phyloP scores from a whole-genome alignment of 179 eudicot species.

The Spinacia oleracea region DNA sequence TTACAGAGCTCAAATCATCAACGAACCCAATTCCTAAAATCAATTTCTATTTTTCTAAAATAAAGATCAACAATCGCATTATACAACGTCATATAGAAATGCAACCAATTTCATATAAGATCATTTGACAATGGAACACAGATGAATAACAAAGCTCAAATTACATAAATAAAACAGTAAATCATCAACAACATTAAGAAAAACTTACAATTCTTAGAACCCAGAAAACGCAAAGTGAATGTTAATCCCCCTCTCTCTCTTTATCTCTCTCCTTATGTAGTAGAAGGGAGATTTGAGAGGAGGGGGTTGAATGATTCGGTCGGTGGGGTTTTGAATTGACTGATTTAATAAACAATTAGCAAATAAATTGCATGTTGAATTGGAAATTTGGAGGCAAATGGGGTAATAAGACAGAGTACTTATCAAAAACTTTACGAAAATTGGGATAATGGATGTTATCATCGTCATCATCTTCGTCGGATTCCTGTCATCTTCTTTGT shows the following conservation, averaged over 20 bases:
- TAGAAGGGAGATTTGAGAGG: neutral
- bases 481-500: constrained; percentile 1
- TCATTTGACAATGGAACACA: neutral
- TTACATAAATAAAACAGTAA: neutral
- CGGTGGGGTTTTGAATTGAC: constrained; percentile 6
- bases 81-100: no score
- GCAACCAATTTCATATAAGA: neutral
- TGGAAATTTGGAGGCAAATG: neutral
- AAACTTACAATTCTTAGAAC: constrained; percentile 14
- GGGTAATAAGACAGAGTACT: constrained; percentile 26
- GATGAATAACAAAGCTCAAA: neutral
- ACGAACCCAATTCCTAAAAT: no score
- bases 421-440: constrained; percentile 17
- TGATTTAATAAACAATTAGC: neutral
- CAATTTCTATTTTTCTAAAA: no score
- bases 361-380: neutral
- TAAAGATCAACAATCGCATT: no score
- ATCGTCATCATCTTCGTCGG: neutral
- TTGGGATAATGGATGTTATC: neutral
- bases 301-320: constrained; percentile 19
- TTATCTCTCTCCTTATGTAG: neutral
- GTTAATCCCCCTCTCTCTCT: no score
- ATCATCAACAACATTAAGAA: neutral
- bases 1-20: no score
- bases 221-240: neutral